Percentiles rank a stretch among this genome's conserved stretches.
Conservation (phyloP, 768 basidiomycete species). For the Pleurotus citrinopileatus region DNA sequence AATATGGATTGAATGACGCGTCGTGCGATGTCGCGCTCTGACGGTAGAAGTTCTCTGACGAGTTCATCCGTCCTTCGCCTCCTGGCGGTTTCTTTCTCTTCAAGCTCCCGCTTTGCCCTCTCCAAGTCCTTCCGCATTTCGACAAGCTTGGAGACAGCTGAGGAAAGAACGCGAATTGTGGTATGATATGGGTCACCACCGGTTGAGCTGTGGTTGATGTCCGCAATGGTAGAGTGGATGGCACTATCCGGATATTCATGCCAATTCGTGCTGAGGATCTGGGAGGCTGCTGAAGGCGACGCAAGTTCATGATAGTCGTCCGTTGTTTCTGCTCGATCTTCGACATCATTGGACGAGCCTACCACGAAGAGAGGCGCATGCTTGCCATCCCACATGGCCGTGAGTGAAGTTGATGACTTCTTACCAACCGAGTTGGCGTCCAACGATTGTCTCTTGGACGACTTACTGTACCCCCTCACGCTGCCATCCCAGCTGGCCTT, state of each 20-base stretch:
- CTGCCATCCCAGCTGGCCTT: conserved; percentile 44
- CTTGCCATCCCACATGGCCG: conserved; percentile 39
- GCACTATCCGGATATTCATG: conserved; percentile 76
- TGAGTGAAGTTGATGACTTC: conserved; percentile 32
- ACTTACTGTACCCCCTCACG: conserved; percentile 53
- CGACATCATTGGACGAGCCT: conserved; percentile 28
- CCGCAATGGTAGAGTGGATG: conserved; percentile 61
- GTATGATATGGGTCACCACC: conserved; percentile 51
- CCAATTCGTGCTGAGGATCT: conserved; percentile 70
- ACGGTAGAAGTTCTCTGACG: conserved; percentile 51
- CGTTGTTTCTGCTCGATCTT: not conserved
- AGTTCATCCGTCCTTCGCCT: conserved; percentile 51
- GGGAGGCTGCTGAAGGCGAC: conserved; percentile 28
- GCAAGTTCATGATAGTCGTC: conserved; percentile 20
- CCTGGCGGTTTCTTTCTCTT: conserved; percentile 59
- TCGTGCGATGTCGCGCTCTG: conserved; percentile 66
- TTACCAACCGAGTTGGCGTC: conserved; percentile 19
- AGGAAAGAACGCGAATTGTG: conserved; percentile 66
- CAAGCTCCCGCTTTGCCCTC: conserved; percentile 44
- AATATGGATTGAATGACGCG: conserved; percentile 69
- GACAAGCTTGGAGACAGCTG: conserved; percentile 58
- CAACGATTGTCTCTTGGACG: conserved; percentile 24
- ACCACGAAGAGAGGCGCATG: conserved; percentile 39
- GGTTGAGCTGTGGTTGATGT: conserved; percentile 32
- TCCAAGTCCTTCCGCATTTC: conserved; percentile 63